These are phyloP conservation scores for Passalora sequoiae DNA, from an alignment of 2,329 filamentous ascomycete species.

Conservation along the genomic window DNA sequence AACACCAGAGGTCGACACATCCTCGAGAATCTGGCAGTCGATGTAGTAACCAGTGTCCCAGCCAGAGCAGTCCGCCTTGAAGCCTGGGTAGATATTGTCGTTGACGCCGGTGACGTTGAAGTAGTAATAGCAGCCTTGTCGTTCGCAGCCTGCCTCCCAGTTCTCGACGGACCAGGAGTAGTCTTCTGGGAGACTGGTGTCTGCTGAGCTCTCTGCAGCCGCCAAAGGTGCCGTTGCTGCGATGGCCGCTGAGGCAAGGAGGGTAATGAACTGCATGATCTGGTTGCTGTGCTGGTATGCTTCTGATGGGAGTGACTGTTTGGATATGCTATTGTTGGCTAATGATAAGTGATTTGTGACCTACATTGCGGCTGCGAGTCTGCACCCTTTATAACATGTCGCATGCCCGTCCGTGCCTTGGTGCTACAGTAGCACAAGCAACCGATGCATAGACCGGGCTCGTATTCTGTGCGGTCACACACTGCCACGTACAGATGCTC, in stretches of 20 bases:
- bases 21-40: slow-evolving; percentile 10
- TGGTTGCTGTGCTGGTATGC: too few relatives aligned
- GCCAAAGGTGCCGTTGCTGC: slow-evolving; percentile 1
- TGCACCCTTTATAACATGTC: too few relatives aligned
- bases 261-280: slow-evolving; percentile 10
- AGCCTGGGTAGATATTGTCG: slow-evolving; percentile 5
- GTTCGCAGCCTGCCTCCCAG: slow-evolving; percentile 12
- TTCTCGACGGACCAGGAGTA: slow-evolving; percentile 10
- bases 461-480: too few relatives aligned
- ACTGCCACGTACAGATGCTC: too few relatives aligned
- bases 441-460: too few relatives aligned
- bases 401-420: too few relatives aligned
- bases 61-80: slow-evolving; percentile 13
- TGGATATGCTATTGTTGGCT: too few relatives aligned
- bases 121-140: slow-evolving; percentile 11
- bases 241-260: slow-evolving; percentile 1
- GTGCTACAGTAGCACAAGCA: too few relatives aligned
- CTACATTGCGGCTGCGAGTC: too few relatives aligned
- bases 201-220: background rate
- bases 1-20: slow-evolving; percentile 3
- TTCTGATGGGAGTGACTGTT: too few relatives aligned
- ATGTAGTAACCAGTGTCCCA: slow-evolving; percentile 12
- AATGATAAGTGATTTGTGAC: too few relatives aligned
- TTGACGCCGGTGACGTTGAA: slow-evolving; percentile 13
- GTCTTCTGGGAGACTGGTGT: slow-evolving; percentile 2